phyloP scores from a whole-genome alignment of 208 protist species.

The Porcisia deanei region DNA sequence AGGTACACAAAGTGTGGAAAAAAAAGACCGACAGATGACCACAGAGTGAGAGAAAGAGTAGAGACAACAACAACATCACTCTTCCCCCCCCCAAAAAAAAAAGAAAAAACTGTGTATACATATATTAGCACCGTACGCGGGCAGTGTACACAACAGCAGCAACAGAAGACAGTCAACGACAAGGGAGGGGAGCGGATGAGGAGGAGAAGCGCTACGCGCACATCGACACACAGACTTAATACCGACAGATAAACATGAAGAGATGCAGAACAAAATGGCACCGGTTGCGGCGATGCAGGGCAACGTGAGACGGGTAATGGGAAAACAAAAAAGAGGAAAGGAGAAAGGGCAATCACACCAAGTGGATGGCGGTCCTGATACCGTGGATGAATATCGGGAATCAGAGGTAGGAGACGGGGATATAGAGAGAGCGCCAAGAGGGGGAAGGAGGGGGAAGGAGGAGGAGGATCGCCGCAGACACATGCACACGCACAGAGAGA shows the following conservation, averaged over 20 bases:
- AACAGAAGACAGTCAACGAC: neutral
- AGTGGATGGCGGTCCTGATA: neutral
- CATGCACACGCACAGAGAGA: neutral
- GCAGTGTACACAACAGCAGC: neutral
- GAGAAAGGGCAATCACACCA: neutral
- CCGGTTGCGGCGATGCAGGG: too few species aligned
- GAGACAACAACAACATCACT: neutral
- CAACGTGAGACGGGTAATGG: too few species aligned
- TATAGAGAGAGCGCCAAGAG: neutral
- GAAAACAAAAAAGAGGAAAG: neutral
- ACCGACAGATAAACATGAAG: neutral
- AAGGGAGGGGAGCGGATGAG: neutral
- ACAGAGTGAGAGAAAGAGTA: neutral
- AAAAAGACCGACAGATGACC: neutral
- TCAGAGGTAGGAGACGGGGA: neutral
- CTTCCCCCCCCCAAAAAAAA: neutral
- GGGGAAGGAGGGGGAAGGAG: neutral
- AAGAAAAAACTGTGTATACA: neutral
- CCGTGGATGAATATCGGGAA: neutral
- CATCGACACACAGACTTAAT: neutral
- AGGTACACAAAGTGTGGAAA: neutral
- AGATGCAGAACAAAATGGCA: neutral
- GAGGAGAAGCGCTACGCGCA: neutral
- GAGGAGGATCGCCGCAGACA: constrained; percentile 1
- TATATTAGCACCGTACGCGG: neutral